Percentiles rank a stretch among this genome's conserved stretches.
These are phyloP conservation scores for Tulasnella sp. DNA, from an alignment of 768 basidiomycete species.

Conservation along the genomic window DNA sequence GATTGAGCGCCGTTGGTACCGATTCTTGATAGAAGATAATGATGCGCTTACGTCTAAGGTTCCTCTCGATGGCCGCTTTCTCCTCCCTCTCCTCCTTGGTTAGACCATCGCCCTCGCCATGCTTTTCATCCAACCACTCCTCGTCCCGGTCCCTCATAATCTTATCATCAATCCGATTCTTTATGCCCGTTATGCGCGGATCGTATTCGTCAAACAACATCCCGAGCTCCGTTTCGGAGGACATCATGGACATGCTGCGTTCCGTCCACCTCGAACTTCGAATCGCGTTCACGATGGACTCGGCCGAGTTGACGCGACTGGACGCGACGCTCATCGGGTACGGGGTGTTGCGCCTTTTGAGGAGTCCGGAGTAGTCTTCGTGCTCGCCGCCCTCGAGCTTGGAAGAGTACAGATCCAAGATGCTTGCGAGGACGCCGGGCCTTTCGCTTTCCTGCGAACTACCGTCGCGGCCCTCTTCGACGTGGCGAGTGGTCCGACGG, in stretches of 20 bases:
- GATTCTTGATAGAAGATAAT: constrained; percentile 57
- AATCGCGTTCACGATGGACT: neutral
- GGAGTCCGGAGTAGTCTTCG: neutral
- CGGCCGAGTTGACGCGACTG: neutral
- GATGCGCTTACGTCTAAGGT: constrained; percentile 38
- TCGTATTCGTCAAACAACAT: constrained; percentile 62
- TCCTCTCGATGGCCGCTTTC: constrained; percentile 60
- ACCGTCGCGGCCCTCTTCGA: neutral
- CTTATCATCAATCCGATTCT: constrained; percentile 3
- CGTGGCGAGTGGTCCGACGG: neutral
- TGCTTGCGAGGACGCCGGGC: constrained; percentile 3
- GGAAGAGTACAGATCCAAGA: neutral
- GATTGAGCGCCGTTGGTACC: too few species aligned
- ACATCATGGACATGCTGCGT: constrained; percentile 8
- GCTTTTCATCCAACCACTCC: constrained; percentile 35
- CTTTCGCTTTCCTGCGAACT: neutral
- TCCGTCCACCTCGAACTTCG: neutral
- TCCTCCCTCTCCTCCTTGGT: constrained; percentile 5
- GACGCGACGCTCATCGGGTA: neutral
- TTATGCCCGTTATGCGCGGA: constrained; percentile 58
- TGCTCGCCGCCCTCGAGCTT: neutral
- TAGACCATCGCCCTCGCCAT: constrained; percentile 55
- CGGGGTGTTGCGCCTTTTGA: neutral
- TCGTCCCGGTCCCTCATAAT: neutral
- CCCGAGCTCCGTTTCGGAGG: constrained; percentile 44